Evolutionary conservation across 805 yeast genomes (phyloP).

Genomic region (Starmerella floricola): DNA sequence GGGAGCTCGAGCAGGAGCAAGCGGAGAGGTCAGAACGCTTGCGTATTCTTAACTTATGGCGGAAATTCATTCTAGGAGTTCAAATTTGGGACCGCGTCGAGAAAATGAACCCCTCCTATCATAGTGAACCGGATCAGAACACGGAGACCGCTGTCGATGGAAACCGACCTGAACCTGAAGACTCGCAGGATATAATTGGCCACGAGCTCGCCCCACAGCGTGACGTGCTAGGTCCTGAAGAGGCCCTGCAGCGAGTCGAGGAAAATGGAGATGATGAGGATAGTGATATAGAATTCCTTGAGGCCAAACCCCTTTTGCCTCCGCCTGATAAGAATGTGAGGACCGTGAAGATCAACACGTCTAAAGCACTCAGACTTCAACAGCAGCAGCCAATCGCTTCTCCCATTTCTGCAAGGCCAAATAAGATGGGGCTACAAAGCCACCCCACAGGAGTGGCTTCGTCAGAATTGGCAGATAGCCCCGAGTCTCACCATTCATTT

Average conservation of each 20-base stretch:
- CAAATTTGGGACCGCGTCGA: constrained; percentile 24
- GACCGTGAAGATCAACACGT: too few species aligned
- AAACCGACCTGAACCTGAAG: too few species aligned
- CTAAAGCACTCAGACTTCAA: too few species aligned
- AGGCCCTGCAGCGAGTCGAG: too few species aligned
- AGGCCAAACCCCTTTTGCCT: background rate
- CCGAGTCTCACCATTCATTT: constrained; percentile 8
- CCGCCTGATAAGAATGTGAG: too few species aligned
- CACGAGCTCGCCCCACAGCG: too few species aligned
- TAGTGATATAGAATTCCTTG: background rate
- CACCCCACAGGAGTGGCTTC: too few species aligned
- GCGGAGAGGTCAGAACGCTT: constrained; percentile 33
- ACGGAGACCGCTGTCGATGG: background rate
- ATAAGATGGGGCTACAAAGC: too few species aligned
- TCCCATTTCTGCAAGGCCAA: too few species aligned
- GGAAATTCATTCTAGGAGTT: constrained; percentile 28
- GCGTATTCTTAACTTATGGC: constrained; percentile 29
- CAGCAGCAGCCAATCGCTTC: too few species aligned
- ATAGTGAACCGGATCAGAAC: background rate
- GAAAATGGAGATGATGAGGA: background rate
- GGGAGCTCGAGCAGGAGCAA: constrained; percentile 40
- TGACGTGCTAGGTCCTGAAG: too few species aligned
- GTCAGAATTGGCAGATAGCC: background rate
- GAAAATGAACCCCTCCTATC: constrained; percentile 17
- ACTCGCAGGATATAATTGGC: too few species aligned